A percentile compares a stretch with the other conserved stretches of the same genome.
These are phyloP conservation scores for Nasturtium officinale DNA, from an alignment of 345 rosid species.

Conservation along the genomic window DNA sequence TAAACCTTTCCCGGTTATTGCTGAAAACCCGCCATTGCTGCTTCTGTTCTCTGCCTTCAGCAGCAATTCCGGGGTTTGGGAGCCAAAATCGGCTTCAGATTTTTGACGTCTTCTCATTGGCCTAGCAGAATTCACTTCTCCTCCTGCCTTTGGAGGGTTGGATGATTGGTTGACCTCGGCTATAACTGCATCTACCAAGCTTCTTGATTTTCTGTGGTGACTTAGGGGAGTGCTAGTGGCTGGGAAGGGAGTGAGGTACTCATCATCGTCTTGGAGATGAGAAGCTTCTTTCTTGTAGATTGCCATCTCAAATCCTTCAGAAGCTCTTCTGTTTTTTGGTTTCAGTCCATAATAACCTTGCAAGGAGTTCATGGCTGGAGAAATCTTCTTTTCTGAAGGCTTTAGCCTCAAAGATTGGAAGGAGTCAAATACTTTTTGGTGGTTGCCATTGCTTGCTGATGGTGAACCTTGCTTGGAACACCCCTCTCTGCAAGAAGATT, in stretches of 20 bases:
- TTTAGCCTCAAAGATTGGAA: constrained; percentile 62
- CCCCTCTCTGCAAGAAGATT: constrained; percentile 54
- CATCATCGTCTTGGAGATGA: constrained; percentile 45
- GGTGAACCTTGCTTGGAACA: constrained; percentile 37
- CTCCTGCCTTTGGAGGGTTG: constrained; percentile 39
- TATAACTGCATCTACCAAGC: constrained; percentile 51
- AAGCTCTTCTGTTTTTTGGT: constrained; percentile 41
- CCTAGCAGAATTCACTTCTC: constrained; percentile 49
- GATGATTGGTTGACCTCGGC: constrained; percentile 54
- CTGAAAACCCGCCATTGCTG: constrained; percentile 46
- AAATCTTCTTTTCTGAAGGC: constrained; percentile 51
- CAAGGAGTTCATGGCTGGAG: constrained; percentile 82
- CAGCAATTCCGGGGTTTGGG: constrained; percentile 54
- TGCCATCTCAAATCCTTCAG: constrained; percentile 57
- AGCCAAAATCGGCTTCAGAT: constrained; percentile 53
- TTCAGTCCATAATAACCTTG: constrained; percentile 76
- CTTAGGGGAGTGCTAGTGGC: constrained; percentile 43
- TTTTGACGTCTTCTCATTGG: constrained; percentile 64
- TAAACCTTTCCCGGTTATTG: constrained; percentile 57
- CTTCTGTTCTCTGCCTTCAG: constrained; percentile 55
- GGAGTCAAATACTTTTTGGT: constrained; percentile 53
- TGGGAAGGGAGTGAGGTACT: constrained; percentile 40
- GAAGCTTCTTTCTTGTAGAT: constrained; percentile 41
- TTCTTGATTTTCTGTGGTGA: constrained; percentile 61
- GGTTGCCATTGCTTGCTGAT: constrained; percentile 37